Base-by-base conservation (phyloP, 2,329 filamentous ascomycete species). In the Plenodomus lindquistii region DNA sequence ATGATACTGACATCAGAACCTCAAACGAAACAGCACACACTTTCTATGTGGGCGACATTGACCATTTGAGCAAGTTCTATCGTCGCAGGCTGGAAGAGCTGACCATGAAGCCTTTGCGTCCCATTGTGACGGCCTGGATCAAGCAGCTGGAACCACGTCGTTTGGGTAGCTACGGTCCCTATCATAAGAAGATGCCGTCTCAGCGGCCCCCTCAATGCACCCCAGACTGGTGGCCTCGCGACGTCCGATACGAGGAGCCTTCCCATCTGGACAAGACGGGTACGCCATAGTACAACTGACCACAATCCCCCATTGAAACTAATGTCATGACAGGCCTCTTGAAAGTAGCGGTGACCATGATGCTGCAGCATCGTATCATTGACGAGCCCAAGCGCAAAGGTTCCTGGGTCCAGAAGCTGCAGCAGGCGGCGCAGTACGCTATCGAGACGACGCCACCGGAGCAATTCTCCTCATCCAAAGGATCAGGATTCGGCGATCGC, bases 91-190 rank as follows among this genome's bases (percentile, higher is more conserved):
- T 70, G 20, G 57, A 59, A 17, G 66, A 69, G 41, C 57, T 70
- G 10, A 70, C 66, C 11, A 63, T 67, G 57, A 71, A 66, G 44
- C 65, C 67, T 0, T 38, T 69, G 18, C 62, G 65, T 5, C 54
- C 59, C 15, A 65, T 71, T 27, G 62, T 64, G n/a, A 67, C 65
- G 2, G 54, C 57, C 7, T 71, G 68, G 68, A 55, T 71, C 27
- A 67, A 64, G 46, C 51, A 57, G 17, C 46, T 66, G 6, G 62
- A 63, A 34, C 68, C 67, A 3, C 52, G 54, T 17, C 63, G 67
- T 4, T 52, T 60, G 29, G 50, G 57, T 10, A 37, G 42, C 7
- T 67, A 62, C 37, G 63, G 65, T 6, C 57, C 53, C 3, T 70
- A 70, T 36, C 58, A 64, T 42, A 61, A 58, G 39, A 51, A 54